A percentile compares a stretch with the other conserved stretches of the same genome.
Evolutionary conservation across 148 eudicot species (phyloP).

Genomic region (Arctostaphylos glauca): DNA sequence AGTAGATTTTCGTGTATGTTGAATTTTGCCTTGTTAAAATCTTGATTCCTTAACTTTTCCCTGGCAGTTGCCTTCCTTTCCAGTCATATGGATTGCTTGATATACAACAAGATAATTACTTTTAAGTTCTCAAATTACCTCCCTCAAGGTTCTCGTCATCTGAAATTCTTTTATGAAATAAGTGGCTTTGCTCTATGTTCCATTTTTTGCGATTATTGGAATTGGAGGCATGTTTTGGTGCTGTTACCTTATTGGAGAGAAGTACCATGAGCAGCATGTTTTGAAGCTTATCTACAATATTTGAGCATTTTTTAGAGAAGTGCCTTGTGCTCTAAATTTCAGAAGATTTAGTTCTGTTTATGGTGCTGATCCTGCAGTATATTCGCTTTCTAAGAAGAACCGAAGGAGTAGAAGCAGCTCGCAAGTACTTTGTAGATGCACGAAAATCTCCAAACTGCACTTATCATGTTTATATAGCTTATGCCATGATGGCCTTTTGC

Average conservation of each 20-base stretch:
- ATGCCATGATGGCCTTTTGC: slow-evolving; percentile 96
- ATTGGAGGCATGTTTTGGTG: background rate
- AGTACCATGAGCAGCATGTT: background rate
- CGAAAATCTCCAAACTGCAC: slow-evolving; percentile 93
- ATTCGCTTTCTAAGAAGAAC: slow-evolving; percentile 96
- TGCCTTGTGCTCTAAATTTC: background rate
- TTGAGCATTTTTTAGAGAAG: background rate
- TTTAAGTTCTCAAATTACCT: background rate
- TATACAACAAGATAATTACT: background rate
- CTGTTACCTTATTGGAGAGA: slow-evolving; percentile 1
- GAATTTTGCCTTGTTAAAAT: background rate
- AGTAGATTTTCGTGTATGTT: background rate
- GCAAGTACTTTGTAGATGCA: slow-evolving; percentile 84
- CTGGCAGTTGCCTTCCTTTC: background rate
- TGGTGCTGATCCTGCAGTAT: slow-evolving; percentile 59
- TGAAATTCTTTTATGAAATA: background rate
- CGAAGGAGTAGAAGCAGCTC: slow-evolving; percentile 96
- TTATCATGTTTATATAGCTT: slow-evolving; percentile 93
- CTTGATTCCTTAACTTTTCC: background rate
- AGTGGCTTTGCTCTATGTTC: background rate
- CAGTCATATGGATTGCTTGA: slow-evolving; percentile 8
- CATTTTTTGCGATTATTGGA: background rate
- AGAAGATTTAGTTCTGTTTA: slow-evolving; percentile 12
- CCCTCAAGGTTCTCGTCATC: background rate
- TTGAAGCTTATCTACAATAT: background rate